Base-by-base conservation (phyloP, 768 basidiomycete species). In the Agaricus sinodeliciosus region DNA sequence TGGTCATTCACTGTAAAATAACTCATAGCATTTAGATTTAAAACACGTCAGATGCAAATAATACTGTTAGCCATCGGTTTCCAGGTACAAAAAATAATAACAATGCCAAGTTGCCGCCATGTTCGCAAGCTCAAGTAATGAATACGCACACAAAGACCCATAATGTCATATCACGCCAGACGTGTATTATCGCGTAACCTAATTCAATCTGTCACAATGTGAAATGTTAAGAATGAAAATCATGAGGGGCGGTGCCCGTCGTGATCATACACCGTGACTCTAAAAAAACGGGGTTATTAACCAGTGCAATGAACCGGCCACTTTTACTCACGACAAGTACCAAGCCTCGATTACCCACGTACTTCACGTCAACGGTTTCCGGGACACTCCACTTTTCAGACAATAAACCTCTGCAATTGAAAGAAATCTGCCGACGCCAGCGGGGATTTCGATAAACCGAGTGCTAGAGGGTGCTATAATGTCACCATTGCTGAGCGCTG, bases 221-320 rank as follows among this genome's bases (percentile, higher is more conserved):
- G 43, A 36, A 37, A 12, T 41, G 46, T 16, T 54, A 54, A 54
- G 52, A 54, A 54, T 54, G 46, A 31, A n/a, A 25, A 42, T 48
- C 45, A 48, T 19, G 13, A 31, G 16, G 19, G 26, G 9, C 25
- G 7, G 31, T 31, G 31, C 6, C 31, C 11, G 31, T 13, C 28
- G 25, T 41, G 27, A 48, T 19, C 28, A 43, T 18, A 31, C 11
- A 8, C 7, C 31, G 3, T 8, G 31, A 31, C 16, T 34, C 28
- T 16, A 41, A 45, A 37, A 52, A 18, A 40, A 9, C 13, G 18
- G 37, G 27, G 11, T 22, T 3, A 22, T 3, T 3, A 22, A 22
- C 22, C 28, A 34, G 28, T 31, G 31, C 31, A 41, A 36, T 39
- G 37, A 11, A 40, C 41, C n/a, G 35, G 3, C 13, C n/a, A 35